Evolutionary conservation across 179 eudicot genomes (phyloP), one percentile per base, ranked within the genome.

Genomic region (Kewa caespitosa): DNA sequence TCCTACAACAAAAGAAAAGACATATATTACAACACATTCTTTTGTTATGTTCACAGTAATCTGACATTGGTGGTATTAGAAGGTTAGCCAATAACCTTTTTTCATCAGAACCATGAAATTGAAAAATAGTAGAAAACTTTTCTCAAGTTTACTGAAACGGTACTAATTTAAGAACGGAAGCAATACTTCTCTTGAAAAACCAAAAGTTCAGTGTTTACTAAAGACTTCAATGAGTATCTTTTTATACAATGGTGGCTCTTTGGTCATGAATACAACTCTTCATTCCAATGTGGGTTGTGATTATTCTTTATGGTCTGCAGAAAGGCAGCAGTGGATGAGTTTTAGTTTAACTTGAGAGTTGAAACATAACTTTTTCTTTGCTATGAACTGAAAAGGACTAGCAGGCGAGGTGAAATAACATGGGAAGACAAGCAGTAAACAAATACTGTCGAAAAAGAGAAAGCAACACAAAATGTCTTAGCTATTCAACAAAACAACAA

Each of bases 221-320:
- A 85, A 74, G 63, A 93, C 92, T 79, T 91, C 83, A 36, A 95
- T 69, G 25, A 79, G 94, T 38, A 95, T 76, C 81, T 82, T 93
- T 31, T 91, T 97, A n/a, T 76, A 74, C 78, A 87, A 36, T 2
- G 97, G 97, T 63, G 97, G 89, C 69, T 94, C 97, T 43, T 94
- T 97, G 34, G 90, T 79, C 91, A 90, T 84, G 75, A 84, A 91
- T 43, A 87, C 88, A 55, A 93, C 55, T 87, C 90, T 80, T 95
- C 92, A 28, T 90, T 88, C 99, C 97, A 95, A 20, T 79, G 55
- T 38, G 99, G 99, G 61, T 87, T 81, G 13, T 92, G 87, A 41
- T 76, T 89, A 79, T 82, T 93, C 80, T 72, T 90, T 42, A 93
- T 67, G 57, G 84, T 76, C 99, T 95, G 85, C 54, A 77, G 41